Evolutionary conservation across 2,329 filamentous ascomycete species (phyloP).

Genomic region (Didymosphaeria variabile): DNA sequence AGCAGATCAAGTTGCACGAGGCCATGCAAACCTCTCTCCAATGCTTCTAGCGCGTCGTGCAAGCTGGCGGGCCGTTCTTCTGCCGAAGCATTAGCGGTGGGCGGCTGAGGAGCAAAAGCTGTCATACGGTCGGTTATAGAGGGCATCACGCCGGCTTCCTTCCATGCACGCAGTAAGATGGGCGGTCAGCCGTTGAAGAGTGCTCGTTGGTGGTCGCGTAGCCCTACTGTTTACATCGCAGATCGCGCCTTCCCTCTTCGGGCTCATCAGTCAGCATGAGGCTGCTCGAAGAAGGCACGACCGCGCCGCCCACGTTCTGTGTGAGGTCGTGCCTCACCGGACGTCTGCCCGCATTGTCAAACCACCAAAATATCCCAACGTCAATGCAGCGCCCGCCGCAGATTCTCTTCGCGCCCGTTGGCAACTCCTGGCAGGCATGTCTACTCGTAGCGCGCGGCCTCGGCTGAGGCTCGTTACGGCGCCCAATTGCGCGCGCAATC

Average conservation of each 20-base stretch:
- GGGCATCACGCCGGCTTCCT: constrained; percentile 39
- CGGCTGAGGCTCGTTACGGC: constrained; percentile 33
- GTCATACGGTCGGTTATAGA: constrained; percentile 39
- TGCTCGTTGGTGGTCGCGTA: constrained; percentile 29
- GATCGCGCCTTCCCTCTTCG: constrained; percentile 34
- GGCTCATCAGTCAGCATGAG: constrained; percentile 34
- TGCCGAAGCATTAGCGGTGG: constrained; percentile 37
- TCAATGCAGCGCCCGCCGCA: constrained; percentile 4
- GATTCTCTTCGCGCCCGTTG: neutral
- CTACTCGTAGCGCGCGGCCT: constrained; percentile 17
- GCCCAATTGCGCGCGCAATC: constrained; percentile 43
- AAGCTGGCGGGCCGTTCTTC: constrained; percentile 38
- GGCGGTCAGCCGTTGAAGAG: constrained; percentile 32
- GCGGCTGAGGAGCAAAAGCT: constrained; percentile 15
- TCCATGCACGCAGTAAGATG: constrained; percentile 35
- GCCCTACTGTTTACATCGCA: constrained; percentile 38
- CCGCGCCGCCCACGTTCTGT: constrained; percentile 26
- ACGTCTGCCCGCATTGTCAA: constrained; percentile 17
- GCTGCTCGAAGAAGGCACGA: constrained; percentile 9
- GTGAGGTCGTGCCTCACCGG: constrained; percentile 18
- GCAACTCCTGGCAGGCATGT: constrained; percentile 20
- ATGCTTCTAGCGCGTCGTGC: constrained; percentile 47
- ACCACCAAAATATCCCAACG: neutral
- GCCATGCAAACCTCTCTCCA: constrained; percentile 46
- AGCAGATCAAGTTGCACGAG: constrained; percentile 23